Conservation (phyloP, 225 moss, liverwort and hornwort species). For the Straminergon stramineum region DNA sequence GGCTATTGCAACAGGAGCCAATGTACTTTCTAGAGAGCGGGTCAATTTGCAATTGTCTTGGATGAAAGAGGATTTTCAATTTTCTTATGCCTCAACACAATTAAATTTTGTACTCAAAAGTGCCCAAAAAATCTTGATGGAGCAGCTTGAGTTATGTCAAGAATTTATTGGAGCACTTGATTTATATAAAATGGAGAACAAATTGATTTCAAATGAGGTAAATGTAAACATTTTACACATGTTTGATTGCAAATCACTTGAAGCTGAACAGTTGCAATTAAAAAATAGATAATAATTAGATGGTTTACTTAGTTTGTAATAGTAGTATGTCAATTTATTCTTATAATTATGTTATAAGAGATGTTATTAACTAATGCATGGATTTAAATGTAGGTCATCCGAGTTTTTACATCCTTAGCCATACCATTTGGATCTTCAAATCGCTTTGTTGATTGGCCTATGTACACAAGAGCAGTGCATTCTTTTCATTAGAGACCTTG, state of each 20-base stretch:
- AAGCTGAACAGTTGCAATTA: neutral
- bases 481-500: too few relatives aligned
- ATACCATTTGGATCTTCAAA: neutral
- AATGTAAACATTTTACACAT: neutral
- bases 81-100: neutral
- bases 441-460: too few relatives aligned
- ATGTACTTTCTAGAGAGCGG: rapidly evolving
- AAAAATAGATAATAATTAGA: too few relatives aligned
- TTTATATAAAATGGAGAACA: neutral
- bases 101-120: neutral
- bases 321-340: neutral
- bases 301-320: neutral
- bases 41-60: neutral
- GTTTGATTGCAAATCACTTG: neutral
- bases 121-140: neutral
- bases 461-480: too few relatives aligned
- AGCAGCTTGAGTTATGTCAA: neutral
- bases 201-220: neutral
- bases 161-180: neutral
- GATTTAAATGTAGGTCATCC: neutral
- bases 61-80: neutral
- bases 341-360: neutral
- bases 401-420: neutral
- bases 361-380: neutral
- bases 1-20: neutral